Percentiles rank a stretch among this genome's conserved stretches.
Conservation (phyloP, 352 stramenopile genomes). For the Globisporangium solare region DNA sequence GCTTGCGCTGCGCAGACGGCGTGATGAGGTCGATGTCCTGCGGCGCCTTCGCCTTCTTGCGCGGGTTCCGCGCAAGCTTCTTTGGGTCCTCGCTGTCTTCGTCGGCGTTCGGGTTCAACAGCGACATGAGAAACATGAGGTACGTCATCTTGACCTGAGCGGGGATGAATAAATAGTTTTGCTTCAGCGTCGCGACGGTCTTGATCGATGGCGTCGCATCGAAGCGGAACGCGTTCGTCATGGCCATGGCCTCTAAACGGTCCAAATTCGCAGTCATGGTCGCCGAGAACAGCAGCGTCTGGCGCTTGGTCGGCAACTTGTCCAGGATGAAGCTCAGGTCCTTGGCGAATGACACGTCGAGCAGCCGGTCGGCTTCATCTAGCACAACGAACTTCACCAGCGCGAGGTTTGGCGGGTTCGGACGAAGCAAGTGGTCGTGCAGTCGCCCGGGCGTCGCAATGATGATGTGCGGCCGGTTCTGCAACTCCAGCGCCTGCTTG, state of each 20-base stretch:
- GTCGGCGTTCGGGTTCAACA: conserved; percentile 54
- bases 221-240: conserved; percentile 66
- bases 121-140: conserved; percentile 86
- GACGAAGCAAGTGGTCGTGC: conserved; percentile 89
- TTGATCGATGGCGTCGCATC: conserved; percentile 77
- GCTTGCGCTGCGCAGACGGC: conserved; percentile 23
- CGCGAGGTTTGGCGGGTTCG: conserved; percentile 85
- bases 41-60: conserved; percentile 29
- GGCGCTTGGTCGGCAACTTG: conserved; percentile 70
- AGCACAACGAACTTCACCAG: conserved; percentile 95
- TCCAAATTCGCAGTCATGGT: conserved; percentile 95
- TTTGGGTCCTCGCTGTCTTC: conserved; percentile 51
- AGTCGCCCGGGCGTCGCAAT: conserved; percentile 96
- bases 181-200: conserved; percentile 90
- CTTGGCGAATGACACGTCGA: conserved; percentile 83
- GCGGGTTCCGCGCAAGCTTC: conserved; percentile 19
- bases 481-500: conserved; percentile 88
- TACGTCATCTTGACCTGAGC: conserved; percentile 95
- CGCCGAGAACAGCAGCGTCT: conserved; percentile 97
- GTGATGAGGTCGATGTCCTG: conserved; percentile 12
- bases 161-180: conserved; percentile 98
- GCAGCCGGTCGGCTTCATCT: conserved; percentile 96
- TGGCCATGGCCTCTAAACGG: conserved; percentile 64
- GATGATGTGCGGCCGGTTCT: conserved; percentile 93
- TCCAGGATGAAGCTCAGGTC: conserved; percentile 88